Evolutionary conservation across 2,329 filamentous ascomycete genomes (phyloP).

Genomic region (Emergomyces orientalis): DNA sequence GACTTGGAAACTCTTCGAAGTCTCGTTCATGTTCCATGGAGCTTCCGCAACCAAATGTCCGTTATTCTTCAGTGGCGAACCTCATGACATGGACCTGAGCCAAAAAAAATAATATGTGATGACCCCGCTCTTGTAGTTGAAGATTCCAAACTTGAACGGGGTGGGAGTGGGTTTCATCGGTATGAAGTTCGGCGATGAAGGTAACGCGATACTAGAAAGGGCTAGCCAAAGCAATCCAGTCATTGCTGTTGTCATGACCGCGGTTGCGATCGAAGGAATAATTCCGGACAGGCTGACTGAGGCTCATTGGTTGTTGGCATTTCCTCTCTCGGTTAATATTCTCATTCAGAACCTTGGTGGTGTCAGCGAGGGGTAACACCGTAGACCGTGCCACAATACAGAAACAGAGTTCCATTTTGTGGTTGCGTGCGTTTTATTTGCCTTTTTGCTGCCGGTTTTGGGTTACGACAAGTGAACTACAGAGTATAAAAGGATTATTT

Average conservation of each 20-base stretch:
- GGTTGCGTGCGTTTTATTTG: neutral
- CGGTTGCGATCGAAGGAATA: neutral
- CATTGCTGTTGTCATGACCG: neutral
- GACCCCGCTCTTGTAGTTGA: conserved; percentile 2
- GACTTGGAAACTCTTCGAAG: neutral
- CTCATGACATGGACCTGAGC: neutral
- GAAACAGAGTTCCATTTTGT: neutral
- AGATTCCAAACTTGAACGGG: neutral
- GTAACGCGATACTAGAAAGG: neutral
- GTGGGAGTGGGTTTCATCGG: neutral
- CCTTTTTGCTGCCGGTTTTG: neutral
- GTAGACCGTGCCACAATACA: neutral
- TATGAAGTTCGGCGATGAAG: neutral
- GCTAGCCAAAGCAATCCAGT: neutral
- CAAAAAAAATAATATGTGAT: neutral
- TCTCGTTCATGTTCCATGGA: neutral
- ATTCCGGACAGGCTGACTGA: neutral
- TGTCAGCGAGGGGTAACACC: neutral
- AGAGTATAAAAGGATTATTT: neutral
- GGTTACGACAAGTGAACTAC: neutral
- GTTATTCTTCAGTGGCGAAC: too few relatives aligned
- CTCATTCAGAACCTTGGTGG: neutral
- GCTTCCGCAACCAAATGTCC: neutral
- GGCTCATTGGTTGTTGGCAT: neutral
- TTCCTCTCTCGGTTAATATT: neutral